phyloP scores from a whole-genome alignment of 352 stramenopile genomes.

The Lagenidium giganteum region DNA sequence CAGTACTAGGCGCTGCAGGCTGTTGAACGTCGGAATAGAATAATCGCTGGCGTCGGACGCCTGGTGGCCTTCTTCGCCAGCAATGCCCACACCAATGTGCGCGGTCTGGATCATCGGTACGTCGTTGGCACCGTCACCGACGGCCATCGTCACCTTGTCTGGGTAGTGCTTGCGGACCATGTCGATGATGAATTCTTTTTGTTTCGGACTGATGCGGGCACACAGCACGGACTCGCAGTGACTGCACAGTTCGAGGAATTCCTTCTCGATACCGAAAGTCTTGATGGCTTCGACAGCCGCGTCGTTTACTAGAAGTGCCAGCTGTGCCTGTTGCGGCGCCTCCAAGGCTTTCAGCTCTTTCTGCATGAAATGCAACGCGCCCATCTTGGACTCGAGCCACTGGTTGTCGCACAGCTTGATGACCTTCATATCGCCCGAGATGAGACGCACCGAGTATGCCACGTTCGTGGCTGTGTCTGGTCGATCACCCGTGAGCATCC shows the following conservation, averaged over 20 bases:
- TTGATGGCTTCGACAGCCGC: conserved; percentile 37
- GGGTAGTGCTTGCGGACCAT: conserved; percentile 71
- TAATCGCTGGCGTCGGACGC: conserved; percentile 89
- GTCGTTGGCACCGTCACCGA: conserved; percentile 91
- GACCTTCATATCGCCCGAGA: conserved; percentile 47
- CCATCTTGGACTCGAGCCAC: conserved; percentile 15
- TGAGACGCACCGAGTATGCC: conserved; percentile 39
- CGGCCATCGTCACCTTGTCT: conserved; percentile 63
- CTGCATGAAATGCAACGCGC: conserved; percentile 17
- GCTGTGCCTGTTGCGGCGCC: background rate
- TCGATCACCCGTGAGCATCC: conserved; percentile 69
- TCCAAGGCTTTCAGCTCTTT: conserved; percentile 16
- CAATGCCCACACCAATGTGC: conserved; percentile 61
- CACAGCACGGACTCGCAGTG: conserved; percentile 94
- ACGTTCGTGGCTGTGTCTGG: conserved; percentile 67
- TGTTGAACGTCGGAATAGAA: conserved; percentile 84
- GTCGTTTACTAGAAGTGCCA: conserved; percentile 49
- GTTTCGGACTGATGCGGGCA: conserved; percentile 93
- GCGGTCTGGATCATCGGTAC: conserved; percentile 90
- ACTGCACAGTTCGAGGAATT: conserved; percentile 44
- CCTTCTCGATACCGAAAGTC: conserved; percentile 25
- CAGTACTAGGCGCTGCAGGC: conserved; percentile 77
- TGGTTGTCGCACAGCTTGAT: conserved; percentile 31
- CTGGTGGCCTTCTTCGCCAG: conserved; percentile 66
- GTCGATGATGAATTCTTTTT: conserved; percentile 96